A percentile compares a stretch with the other conserved stretches of the same genome.
Conservation (phyloP, 805 yeast genomes). For the Saturnispora zaruensis region DNA sequence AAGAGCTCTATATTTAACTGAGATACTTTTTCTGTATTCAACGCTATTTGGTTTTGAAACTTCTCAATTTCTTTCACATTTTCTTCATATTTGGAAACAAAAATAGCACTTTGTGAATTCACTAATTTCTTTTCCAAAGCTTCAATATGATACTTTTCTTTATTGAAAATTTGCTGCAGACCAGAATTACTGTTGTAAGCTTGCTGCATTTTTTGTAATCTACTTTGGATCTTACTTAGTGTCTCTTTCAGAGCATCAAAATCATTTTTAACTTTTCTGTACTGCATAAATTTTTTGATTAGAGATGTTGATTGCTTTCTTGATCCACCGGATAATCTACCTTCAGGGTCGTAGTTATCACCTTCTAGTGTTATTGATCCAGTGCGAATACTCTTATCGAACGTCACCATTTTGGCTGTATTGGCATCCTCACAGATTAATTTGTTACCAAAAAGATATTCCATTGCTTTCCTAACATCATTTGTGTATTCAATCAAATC, state of each 20-base stretch:
- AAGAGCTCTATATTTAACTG: conserved; percentile 38
- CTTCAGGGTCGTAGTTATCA: conserved; percentile 92
- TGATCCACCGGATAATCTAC: conserved; percentile 94
- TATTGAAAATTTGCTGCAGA: conserved; percentile 49
- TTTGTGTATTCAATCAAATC: conserved; percentile 67
- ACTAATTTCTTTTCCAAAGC: conserved; percentile 46
- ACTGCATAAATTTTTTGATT: conserved; percentile 57
- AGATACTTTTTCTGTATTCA: conserved; percentile 32
- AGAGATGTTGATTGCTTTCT: conserved; percentile 51
- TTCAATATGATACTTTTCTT: conserved; percentile 51
- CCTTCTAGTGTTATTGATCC: conserved; percentile 88
- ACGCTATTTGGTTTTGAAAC: conserved; percentile 38
- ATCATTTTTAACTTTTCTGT: conserved; percentile 35
- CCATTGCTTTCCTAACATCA: conserved; percentile 75
- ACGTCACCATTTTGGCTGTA: conserved; percentile 82
- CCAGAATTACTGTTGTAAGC: conserved; percentile 42
- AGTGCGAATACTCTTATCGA: conserved; percentile 69
- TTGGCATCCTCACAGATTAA: conserved; percentile 81
- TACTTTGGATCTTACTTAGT: conserved; percentile 31
- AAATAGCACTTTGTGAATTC: conserved; percentile 46
- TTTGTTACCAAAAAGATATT: conserved; percentile 84
- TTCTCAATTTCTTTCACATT: conserved; percentile 27
- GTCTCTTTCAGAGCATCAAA: conserved; percentile 33
- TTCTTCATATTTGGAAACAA: conserved; percentile 34
- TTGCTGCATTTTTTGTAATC: conserved; percentile 35